phyloP scores from a whole-genome alignment of 179 eudicot genomes.

The Silene coronaria region DNA sequence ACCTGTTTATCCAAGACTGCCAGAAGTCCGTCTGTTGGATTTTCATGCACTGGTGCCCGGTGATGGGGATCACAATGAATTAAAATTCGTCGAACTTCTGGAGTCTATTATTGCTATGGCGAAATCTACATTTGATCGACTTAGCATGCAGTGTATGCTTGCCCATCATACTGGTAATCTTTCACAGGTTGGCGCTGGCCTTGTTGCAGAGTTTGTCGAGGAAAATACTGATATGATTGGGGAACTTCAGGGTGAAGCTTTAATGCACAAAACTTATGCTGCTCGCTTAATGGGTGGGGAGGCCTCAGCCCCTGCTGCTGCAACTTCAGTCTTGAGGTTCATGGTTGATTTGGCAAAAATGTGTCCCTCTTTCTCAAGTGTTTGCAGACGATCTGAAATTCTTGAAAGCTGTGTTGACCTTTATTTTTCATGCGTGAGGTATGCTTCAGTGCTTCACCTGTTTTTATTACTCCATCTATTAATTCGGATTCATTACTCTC shows the following conservation, averaged over 20 bases:
- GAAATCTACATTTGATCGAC: constrained; percentile 85
- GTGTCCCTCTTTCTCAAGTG: constrained; percentile 85
- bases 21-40: constrained; percentile 99
- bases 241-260: constrained; percentile 99
- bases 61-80: constrained; percentile 68
- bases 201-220: constrained; percentile 86
- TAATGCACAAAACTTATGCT: constrained; percentile 99
- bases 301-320: constrained; percentile 98
- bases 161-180: constrained; percentile 87
- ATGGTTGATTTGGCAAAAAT: constrained; percentile 98
- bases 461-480: background rate
- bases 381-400: constrained; percentile 93
- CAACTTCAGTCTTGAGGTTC: constrained; percentile 93
- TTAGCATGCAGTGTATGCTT: constrained; percentile 72
- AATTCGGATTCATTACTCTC: background rate
- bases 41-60: constrained; percentile 97
- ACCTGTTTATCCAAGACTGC: constrained; percentile 95
- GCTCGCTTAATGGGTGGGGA: constrained; percentile 99
- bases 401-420: constrained; percentile 94
- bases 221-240: constrained; percentile 87
- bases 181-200: constrained; percentile 78
- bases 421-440: constrained; percentile 97
- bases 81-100: constrained; percentile 81
- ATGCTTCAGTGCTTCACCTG: constrained; percentile 21
- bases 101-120: constrained; percentile 96